Evolutionary conservation across 257 asterid genomes (phyloP), one percentile per base, ranked within the genome.

Genomic region (Linderniella brevidens): DNA sequence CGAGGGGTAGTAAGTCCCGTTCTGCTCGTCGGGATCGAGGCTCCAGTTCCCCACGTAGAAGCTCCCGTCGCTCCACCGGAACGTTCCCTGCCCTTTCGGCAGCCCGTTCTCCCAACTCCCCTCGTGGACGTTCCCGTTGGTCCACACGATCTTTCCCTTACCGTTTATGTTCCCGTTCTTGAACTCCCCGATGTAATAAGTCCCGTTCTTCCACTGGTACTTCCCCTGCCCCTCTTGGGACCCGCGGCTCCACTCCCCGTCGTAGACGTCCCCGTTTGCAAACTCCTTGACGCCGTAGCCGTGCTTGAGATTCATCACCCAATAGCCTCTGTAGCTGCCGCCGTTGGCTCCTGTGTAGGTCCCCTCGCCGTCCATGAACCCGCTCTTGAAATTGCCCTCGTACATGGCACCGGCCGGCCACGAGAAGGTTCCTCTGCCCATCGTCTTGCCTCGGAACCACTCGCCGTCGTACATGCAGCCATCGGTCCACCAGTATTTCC

Each of bases 381-480:
- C 54, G 18, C 42, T 49, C 54, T 49, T 49, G 42, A 49, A 49
- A 10, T 35, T 32, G 16, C 54, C 54, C 13, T 49, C 54, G 36
- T 49, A 49, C 41, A 32, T 32, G 12, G 54, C 54, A 9, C 54
- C 42, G 8, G 42, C n/a, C 2, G 41, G 54, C 54, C 54, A 49
- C 10, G 41, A 29, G 41, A 49, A 49, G 14, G 6, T 32, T 11
- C 42, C 54, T 13, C 16, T 4, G 12, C 54, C 54, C 54, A 35
- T 49, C 3, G 42, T 13, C 41, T 49, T 49, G 37, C 54, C 54
- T 25, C 4, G 35, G 42, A 32, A 49, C 41, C 54, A 49, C 4
- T 49, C 54, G 5, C 54, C 54, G 17, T 29, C 54, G 17, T 49
- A 49, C 54, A 49, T 49, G 42, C 54, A 49, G 1, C 54, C 54